Evolutionary conservation across 306 rosid genomes (phyloP).

Genomic region (Vigna trinervia): DNA sequence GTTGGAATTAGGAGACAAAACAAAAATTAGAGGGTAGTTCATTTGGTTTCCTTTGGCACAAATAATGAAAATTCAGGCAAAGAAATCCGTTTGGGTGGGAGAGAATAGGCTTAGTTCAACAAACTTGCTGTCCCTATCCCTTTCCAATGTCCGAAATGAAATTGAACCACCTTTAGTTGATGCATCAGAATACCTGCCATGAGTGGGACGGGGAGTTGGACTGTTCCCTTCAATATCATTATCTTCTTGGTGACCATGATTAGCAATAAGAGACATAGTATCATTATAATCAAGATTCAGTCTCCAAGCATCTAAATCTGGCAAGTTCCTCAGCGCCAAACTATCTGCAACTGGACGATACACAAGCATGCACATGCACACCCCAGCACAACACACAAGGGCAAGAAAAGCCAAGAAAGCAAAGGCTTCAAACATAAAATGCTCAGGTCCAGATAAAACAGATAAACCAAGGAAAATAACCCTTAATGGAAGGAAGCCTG

Average conservation of each 20-base stretch:
- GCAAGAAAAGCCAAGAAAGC: conserved; percentile 90
- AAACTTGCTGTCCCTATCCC: conserved; percentile 68
- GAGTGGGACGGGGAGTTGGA: conserved; percentile 56
- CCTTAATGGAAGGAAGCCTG: conserved; percentile 87
- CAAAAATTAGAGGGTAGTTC: conserved; percentile 61
- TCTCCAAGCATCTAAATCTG: conserved; percentile 79
- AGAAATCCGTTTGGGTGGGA: conserved; percentile 62
- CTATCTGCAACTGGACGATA: conserved; percentile 93
- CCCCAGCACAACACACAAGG: conserved; percentile 80
- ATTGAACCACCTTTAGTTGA: conserved; percentile 87
- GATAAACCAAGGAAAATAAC: conserved; percentile 93
- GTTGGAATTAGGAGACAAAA: conserved; percentile 60
- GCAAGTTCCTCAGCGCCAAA: conserved; percentile 78
- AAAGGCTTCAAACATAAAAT: conserved; percentile 76
- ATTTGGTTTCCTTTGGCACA: conserved; percentile 75
- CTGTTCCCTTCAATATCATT: conserved; percentile 57
- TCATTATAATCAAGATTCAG: conserved; percentile 67
- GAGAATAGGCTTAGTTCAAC: conserved; percentile 93
- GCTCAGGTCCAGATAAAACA: conserved; percentile 75
- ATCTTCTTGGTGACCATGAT: conserved; percentile 61
- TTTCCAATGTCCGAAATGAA: conserved; percentile 71
- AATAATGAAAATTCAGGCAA: conserved; percentile 66
- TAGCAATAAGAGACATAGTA: conserved; percentile 74
- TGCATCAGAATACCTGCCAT: conserved; percentile 68
- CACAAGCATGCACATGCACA: conserved; percentile 93